These are phyloP conservation scores for Penicillium sp. DNA, from an alignment of 2,329 filamentous ascomycete species.

Conservation along the genomic window DNA sequence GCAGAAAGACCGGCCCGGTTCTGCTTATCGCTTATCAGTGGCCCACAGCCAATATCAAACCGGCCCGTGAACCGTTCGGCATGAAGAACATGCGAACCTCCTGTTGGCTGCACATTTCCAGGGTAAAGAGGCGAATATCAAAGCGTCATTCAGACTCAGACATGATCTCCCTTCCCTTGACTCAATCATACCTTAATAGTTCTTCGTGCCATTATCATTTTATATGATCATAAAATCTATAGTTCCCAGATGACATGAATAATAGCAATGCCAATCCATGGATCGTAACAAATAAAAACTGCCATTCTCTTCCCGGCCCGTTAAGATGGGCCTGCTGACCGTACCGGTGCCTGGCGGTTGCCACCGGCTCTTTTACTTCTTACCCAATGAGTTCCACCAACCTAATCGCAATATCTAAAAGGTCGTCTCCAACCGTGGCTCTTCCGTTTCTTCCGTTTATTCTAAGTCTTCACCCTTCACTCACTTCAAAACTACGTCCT, in stretches of 20 bases:
- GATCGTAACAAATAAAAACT: background rate
- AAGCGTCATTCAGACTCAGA: background rate
- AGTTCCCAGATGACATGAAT: background rate
- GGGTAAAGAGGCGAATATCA: background rate
- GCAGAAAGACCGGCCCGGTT: constrained; percentile 14
- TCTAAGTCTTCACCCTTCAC: background rate
- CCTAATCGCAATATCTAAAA: constrained; percentile 7
- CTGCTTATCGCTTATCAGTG: constrained; percentile 7
- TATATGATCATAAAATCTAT: background rate
- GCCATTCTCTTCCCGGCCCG: constrained; percentile 4
- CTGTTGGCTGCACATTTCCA: background rate
- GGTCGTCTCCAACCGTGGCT: constrained; percentile 6
- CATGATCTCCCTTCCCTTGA: background rate
- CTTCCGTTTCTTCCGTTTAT: background rate
- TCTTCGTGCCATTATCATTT: background rate
- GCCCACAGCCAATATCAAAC: constrained; percentile 5
- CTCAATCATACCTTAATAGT: background rate
- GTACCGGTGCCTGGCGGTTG: constrained; percentile 25
- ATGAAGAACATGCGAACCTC: background rate
- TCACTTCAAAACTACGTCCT: background rate
- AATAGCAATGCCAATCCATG: background rate
- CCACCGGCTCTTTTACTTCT: constrained; percentile 18
- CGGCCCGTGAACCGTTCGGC: constrained; percentile 7
- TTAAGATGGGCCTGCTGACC: constrained; percentile 11
- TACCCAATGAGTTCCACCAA: constrained; percentile 1